Conservation (phyloP, 108 stramenopile species). For the Nitzschia sp. region DNA sequence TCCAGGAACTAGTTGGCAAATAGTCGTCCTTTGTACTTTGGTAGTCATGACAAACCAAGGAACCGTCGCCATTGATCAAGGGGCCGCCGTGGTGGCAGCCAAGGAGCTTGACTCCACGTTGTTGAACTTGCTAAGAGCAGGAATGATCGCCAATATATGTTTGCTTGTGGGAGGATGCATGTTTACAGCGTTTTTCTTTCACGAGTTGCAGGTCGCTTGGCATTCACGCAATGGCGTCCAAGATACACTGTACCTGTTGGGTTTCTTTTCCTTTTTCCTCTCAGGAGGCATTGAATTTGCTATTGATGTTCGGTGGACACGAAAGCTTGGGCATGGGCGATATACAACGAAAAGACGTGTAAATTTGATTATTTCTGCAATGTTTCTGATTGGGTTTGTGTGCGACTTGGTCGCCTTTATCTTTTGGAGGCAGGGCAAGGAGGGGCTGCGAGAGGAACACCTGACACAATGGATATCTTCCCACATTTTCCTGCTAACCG, state of each 20-base stretch:
- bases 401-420: constrained; percentile 13
- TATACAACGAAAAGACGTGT: constrained; percentile 11
- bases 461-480: constrained; percentile 11
- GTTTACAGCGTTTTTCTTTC: background rate
- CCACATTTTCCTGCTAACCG: constrained; percentile 2
- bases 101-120: constrained; percentile 5
- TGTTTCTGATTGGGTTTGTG: constrained; percentile 8
- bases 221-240: background rate
- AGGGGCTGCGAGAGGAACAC: constrained; percentile 8
- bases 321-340: constrained; percentile 12
- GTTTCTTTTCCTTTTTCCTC: background rate
- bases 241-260: constrained; percentile 3
- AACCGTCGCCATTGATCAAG: background rate
- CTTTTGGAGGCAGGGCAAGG: constrained; percentile 11
- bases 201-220: background rate
- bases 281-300: constrained; percentile 3
- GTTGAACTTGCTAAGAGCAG: background rate
- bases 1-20: too few species aligned
- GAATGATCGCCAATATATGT: background rate
- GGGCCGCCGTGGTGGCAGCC: background rate
- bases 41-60: too few species aligned
- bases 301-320: constrained; percentile 6
- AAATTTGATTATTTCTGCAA: constrained; percentile 3
- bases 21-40: too few species aligned
- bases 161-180: constrained; percentile 8